Evolutionary conservation across 352 stramenopile genomes (phyloP).

Genomic region (Phytophthora boehmeriae): DNA sequence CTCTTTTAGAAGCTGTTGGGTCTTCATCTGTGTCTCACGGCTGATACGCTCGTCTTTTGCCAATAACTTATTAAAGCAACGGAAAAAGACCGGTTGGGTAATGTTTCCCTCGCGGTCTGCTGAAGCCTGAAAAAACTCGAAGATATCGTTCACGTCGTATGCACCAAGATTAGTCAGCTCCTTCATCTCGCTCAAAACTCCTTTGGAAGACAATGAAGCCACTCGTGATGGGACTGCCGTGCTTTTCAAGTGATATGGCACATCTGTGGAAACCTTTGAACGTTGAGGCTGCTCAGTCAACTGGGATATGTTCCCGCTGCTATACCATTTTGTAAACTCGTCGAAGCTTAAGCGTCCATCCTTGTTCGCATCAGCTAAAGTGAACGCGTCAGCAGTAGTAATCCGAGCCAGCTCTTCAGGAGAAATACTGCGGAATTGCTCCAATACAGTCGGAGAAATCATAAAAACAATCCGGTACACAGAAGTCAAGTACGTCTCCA

Average conservation of each 20-base stretch:
- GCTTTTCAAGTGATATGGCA: slow-evolving; percentile 1
- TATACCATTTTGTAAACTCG: slow-evolving; percentile 90
- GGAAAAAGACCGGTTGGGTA: slow-evolving; percentile 73
- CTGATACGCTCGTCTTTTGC: slow-evolving; percentile 48
- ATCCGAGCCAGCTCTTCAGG: slow-evolving; percentile 71
- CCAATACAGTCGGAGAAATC: slow-evolving; percentile 49
- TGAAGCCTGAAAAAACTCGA: slow-evolving; percentile 84
- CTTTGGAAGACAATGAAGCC: slow-evolving; percentile 39
- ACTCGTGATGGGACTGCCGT: slow-evolving; percentile 14
- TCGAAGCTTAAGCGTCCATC: slow-evolving; percentile 77
- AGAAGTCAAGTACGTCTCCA: slow-evolving; percentile 86
- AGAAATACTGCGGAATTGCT: slow-evolving; percentile 56
- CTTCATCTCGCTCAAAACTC: slow-evolving; percentile 76
- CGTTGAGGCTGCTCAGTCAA: slow-evolving; percentile 18
- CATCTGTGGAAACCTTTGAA: slow-evolving; percentile 2
- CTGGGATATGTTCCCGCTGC: slow-evolving; percentile 29
- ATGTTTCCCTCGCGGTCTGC: slow-evolving; percentile 68
- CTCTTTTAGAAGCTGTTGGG: slow-evolving; percentile 62
- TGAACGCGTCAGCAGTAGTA: slow-evolving; percentile 79
- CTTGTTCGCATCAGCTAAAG: slow-evolving; percentile 56
- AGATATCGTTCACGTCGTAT: slow-evolving; percentile 89
- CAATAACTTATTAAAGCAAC: slow-evolving; percentile 85
- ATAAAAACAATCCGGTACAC: slow-evolving; percentile 87
- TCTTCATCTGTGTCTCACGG: slow-evolving; percentile 46
- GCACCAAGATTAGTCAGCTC: slow-evolving; percentile 76